Evolutionary conservation across 2,329 filamentous ascomycete species (phyloP).

Genomic region (Ophiostoma fasciatum): DNA sequence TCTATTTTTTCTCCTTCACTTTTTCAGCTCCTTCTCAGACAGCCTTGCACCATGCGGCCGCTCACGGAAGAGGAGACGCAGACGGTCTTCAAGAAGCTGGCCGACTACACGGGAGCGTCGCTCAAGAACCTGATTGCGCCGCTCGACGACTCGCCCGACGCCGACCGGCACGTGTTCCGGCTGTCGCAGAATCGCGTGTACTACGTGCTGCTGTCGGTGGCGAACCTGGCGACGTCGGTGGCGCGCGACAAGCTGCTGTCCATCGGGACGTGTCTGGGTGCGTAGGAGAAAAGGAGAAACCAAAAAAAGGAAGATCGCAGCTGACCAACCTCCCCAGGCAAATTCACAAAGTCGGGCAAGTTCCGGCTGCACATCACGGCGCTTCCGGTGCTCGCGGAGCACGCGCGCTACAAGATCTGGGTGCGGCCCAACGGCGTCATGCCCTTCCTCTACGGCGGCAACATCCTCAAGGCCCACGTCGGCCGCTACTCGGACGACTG

Average conservation of each 20-base stretch:
- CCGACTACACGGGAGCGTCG: constrained; percentile 79
- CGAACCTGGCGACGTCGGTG: constrained; percentile 81
- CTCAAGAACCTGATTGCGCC: constrained; percentile 74
- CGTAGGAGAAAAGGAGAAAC: no score
- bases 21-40: no score
- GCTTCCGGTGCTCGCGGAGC: constrained; percentile 71
- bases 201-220: constrained; percentile 79
- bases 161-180: constrained; percentile 75
- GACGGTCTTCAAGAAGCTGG: constrained; percentile 81
- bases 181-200: constrained; percentile 66
- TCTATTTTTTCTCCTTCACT: no score
- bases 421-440: constrained; percentile 92
- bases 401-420: constrained; percentile 95
- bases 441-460: constrained; percentile 91
- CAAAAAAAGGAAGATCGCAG: no score
- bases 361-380: constrained; percentile 88
- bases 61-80: constrained; percentile 15
- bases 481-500: constrained; percentile 82
- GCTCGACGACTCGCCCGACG: constrained; percentile 48
- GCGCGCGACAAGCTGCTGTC: constrained; percentile 69
- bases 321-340: constrained; percentile 40
- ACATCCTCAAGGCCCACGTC: constrained; percentile 58
- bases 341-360: constrained; percentile 94
- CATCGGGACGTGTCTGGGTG: constrained; percentile 71
- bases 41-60: constrained; percentile 15